Evolutionary conservation across 768 basidiomycete genomes (phyloP).

Genomic region (Suillus americanus): DNA sequence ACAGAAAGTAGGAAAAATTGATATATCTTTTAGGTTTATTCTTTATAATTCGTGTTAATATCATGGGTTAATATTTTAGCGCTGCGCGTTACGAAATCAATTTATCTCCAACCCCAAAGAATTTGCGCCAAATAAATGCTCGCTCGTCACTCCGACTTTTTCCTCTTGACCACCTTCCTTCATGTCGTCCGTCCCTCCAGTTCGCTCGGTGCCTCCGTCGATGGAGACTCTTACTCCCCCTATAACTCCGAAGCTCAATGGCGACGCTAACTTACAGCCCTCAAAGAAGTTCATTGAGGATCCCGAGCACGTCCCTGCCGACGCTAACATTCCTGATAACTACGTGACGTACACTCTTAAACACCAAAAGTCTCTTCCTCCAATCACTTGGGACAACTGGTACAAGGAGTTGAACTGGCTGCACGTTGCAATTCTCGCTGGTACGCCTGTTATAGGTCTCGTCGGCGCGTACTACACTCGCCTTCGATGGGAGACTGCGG

Average conservation of each 20-base stretch:
- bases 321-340: constrained; percentile 74
- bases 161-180: constrained; percentile 22
- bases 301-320: constrained; percentile 38
- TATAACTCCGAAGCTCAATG: constrained; percentile 6
- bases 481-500: constrained; percentile 70
- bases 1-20: not conserved
- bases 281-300: constrained; percentile 22
- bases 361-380: constrained; percentile 66
- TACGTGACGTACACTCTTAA: constrained; percentile 77
- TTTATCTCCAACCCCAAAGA: constrained; percentile 31
- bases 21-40: not conserved
- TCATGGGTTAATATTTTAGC: not conserved
- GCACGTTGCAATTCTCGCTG: constrained; percentile 66
- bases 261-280: not conserved
- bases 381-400: constrained; percentile 60
- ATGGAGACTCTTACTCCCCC: constrained; percentile 11
- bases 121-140: constrained; percentile 26
- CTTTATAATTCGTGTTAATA: not conserved
- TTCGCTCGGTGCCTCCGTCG: constrained; percentile 16
- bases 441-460: constrained; percentile 73
- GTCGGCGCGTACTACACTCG: constrained; percentile 67
- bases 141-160: constrained; percentile 12
- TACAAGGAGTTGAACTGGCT: constrained; percentile 73
- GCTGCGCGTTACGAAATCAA: constrained; percentile 1
- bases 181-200: constrained; percentile 29